phyloP scores from a whole-genome alignment of 108 stramenopile species.

The Nitzschia sp. region DNA sequence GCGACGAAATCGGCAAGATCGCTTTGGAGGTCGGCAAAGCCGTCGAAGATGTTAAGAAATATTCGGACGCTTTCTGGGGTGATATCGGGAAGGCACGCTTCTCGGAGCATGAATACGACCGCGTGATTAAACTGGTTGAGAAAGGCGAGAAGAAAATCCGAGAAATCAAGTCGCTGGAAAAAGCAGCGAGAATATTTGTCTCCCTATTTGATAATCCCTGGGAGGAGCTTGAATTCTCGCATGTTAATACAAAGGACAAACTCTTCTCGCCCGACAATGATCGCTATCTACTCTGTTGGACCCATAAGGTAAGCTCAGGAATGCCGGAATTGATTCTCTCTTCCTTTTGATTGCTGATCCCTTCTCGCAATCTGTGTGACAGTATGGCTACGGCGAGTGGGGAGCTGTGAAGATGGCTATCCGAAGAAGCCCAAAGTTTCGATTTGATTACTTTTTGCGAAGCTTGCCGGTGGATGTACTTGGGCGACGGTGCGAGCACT shows the following conservation, averaged over 20 bases:
- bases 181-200: slow-evolving; percentile 62
- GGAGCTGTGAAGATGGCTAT: slow-evolving; percentile 87
- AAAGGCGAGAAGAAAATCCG: slow-evolving; percentile 80
- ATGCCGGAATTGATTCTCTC: not conserved
- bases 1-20: slow-evolving; percentile 51
- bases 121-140: slow-evolving; percentile 80
- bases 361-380: not conserved
- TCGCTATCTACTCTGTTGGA: slow-evolving; percentile 70
- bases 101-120: slow-evolving; percentile 85
- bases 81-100: slow-evolving; percentile 73
- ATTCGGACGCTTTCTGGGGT: slow-evolving; percentile 73
- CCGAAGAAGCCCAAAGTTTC: slow-evolving; percentile 75
- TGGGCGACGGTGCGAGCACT: slow-evolving; percentile 78
- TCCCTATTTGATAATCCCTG: slow-evolving; percentile 89
- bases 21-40: slow-evolving; percentile 77
- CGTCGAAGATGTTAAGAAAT: slow-evolving; percentile 54
- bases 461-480: slow-evolving; percentile 56
- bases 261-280: slow-evolving; percentile 64
- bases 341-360: not conserved
- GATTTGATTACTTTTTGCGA: slow-evolving; percentile 84
- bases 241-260: slow-evolving; percentile 69
- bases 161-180: slow-evolving; percentile 70
- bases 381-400: slow-evolving; percentile 90
- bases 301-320: slow-evolving; percentile 63
- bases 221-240: slow-evolving; percentile 80